Evolutionary conservation across 495 filamentous ascomycete species (phyloP), one percentile per base, ranked within the genome.

Genomic region (Neurospora sp.): DNA sequence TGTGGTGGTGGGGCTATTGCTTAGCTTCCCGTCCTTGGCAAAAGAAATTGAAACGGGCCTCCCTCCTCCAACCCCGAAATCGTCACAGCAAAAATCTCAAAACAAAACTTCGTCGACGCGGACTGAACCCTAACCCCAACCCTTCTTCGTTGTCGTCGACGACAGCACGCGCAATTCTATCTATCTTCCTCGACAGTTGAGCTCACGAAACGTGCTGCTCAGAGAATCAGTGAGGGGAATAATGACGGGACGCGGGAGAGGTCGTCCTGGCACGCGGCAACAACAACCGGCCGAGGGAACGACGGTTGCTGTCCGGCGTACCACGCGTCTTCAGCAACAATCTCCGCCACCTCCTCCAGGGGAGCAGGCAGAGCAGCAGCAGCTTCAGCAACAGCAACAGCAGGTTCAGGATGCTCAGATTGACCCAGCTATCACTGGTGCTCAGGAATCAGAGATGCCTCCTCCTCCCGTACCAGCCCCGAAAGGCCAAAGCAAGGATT

Each of bases 91-190:
- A 43, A 73, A 74, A 76, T 73, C 74, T 74, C 74, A 75, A 75
- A 79, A 79, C 77, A 77, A 74, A 72, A 0, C 66, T 73, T 74
- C 72, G 40, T 43, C 40, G 42, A 28, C 15, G 39, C 54, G 24
- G 31, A 66, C 19, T 21, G 69, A 78, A 81, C 78, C 78, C 79
- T 80, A 81, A 81, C 79, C 79, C 79, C 66, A 81, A 81, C 79
- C 79, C 79, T 80, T 79, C 72, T 76, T 70, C 39, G 42, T 48
- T 54, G 39, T 62, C 28, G 28, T 66, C 28, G 54, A 66, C 54
- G 54, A 66, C 54, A 66, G 21, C 3, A n/a, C 15, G 31, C 54
- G 69, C 48, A 21, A 62, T 5, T 70, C 28, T 39, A 48, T 39
- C 36, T 10, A n/a, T 66, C 69, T 71, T 73, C 39, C 9, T 71